Percentiles rank a stretch among this genome's conserved stretches.
phyloP scores from a whole-genome alignment of 2,329 filamentous ascomycete genomes.

The Gaeumannomyces sp. region DNA sequence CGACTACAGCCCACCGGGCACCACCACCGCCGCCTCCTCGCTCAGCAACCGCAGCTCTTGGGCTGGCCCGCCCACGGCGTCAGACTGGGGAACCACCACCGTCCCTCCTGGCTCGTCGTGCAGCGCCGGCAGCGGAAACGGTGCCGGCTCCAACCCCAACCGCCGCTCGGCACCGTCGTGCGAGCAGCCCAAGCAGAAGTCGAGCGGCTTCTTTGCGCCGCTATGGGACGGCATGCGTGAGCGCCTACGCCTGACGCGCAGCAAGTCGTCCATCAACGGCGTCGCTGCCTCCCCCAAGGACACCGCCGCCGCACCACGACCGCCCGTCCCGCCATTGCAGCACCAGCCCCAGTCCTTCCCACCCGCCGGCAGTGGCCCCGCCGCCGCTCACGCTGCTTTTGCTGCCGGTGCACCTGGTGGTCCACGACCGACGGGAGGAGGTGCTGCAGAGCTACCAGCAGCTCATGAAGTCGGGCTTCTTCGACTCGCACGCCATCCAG shows the following conservation, averaged over 20 bases:
- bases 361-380: neutral
- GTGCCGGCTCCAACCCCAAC: constrained; percentile 11
- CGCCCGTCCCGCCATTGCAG: neutral
- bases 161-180: constrained; percentile 10
- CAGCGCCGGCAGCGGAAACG: constrained; percentile 11
- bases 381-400: neutral
- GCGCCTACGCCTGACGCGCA: constrained; percentile 21
- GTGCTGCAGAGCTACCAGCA: constrained; percentile 51
- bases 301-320: constrained; percentile 4
- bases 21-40: neutral
- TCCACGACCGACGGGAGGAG: constrained; percentile 39
- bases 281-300: neutral
- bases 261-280: constrained; percentile 19
- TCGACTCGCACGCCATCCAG: constrained; percentile 50
- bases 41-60: neutral
- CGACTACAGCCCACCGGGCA: constrained; percentile 20
- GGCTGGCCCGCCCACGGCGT: constrained; percentile 1
- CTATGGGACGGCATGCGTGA: constrained; percentile 27
- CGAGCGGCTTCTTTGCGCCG: constrained; percentile 23
- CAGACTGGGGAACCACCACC: constrained; percentile 3
- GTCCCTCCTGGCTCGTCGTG: constrained; percentile 8
- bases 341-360: neutral
- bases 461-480: constrained; percentile 52
- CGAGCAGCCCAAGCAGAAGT: constrained; percentile 11
- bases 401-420: constrained; percentile 2